These are phyloP conservation scores for Sapria himalayana DNA, from an alignment of 345 rosid genomes.

Conservation along the genomic window DNA sequence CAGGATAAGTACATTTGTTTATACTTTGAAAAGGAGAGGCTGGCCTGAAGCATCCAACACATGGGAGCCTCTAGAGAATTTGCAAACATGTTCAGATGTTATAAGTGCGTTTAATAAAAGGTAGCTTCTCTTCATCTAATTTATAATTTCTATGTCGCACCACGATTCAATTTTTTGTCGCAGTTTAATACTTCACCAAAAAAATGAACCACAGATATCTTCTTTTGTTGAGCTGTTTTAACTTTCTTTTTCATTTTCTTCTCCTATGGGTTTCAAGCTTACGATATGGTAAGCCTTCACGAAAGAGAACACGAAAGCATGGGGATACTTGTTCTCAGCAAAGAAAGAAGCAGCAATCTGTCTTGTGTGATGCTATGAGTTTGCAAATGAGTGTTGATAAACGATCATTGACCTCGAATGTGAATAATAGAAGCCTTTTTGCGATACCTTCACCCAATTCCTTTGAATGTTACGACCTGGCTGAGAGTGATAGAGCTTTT, in stretches of 20 bases:
- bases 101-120: constrained; percentile 85
- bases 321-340: constrained; percentile 31
- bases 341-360: constrained; percentile 53
- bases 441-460: constrained; percentile 14
- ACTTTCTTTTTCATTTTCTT: not conserved
- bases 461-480: constrained; percentile 15
- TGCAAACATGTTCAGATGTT: constrained; percentile 77
- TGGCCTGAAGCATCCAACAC: constrained; percentile 95
- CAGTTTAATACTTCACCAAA: too few species aligned
- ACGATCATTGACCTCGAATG: constrained; percentile 18
- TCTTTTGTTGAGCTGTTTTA: not conserved
- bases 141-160: too few species aligned
- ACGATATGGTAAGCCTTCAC: constrained; percentile 44
- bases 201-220: too few species aligned
- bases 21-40: constrained; percentile 53
- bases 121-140: constrained; percentile 15
- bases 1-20: too few species aligned
- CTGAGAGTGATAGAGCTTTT: constrained; percentile 15
- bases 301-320: constrained; percentile 71
- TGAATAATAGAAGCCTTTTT: constrained; percentile 16
- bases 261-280: constrained; percentile 25
- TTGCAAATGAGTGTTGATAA: constrained; percentile 14
- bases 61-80: constrained; percentile 96
- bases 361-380: constrained; percentile 14
- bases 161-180: too few species aligned